Evolutionary conservation across 441 rosid species (phyloP).

Genomic region (Populus hybrid): DNA sequence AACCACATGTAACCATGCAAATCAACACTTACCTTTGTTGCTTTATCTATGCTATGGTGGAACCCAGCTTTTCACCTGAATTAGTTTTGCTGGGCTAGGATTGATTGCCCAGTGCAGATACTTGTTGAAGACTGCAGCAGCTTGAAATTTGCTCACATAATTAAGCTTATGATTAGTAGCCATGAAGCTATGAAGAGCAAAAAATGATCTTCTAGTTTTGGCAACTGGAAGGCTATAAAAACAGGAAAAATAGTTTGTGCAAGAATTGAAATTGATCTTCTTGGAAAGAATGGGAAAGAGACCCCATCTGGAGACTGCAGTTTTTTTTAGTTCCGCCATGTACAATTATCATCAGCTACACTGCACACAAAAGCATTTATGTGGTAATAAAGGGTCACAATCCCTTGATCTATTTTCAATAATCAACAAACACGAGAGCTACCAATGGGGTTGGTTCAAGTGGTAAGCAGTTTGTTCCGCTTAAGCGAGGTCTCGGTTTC

Average conservation of each 20-base stretch:
- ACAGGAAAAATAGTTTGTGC: neutral
- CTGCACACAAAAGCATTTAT: conserved; percentile 26
- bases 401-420: neutral
- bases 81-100: neutral
- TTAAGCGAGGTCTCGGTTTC: no score
- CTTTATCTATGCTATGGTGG: neutral
- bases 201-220: neutral
- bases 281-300: neutral
- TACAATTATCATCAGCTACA: conserved; percentile 20
- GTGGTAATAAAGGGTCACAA: neutral
- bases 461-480: no score
- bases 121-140: neutral
- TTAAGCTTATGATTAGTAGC: neutral
- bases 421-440: no score
- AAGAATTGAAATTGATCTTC: no score
- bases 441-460: no score
- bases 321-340: conserved; percentile 6
- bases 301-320: neutral
- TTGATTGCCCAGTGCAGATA: neutral
- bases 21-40: neutral
- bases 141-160: neutral
- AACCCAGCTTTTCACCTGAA: neutral
- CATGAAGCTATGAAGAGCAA: neutral
- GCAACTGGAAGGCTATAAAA: neutral
- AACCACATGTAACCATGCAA: neutral